Conservation (phyloP, 2,329 filamentous ascomycete species). For the Dactylellina cionopaga region DNA sequence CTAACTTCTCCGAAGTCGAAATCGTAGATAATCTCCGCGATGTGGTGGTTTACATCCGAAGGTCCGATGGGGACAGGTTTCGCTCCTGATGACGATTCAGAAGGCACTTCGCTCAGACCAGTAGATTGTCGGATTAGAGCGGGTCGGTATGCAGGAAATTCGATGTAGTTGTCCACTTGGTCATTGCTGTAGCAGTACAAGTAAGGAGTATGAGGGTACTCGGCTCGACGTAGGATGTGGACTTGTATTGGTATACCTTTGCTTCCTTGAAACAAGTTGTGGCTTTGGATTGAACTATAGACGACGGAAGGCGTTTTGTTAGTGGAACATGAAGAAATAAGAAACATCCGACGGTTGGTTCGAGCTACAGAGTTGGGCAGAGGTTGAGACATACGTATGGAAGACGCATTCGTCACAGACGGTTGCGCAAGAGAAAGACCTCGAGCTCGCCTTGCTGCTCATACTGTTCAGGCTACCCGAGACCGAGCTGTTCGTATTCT, state of each 20-base stretch:
- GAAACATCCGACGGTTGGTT: neutral
- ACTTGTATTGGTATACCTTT: slow-evolving; percentile 43
- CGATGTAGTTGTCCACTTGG: slow-evolving; percentile 49
- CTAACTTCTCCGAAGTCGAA: slow-evolving; percentile 50
- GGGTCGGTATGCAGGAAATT: slow-evolving; percentile 46
- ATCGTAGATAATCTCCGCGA: slow-evolving; percentile 50
- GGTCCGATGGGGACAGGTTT: slow-evolving; percentile 18
- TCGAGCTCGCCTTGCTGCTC: slow-evolving; percentile 49
- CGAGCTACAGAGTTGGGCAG: neutral
- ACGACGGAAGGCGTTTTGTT: neutral
- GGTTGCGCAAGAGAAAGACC: slow-evolving; percentile 44
- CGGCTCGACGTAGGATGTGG: slow-evolving; percentile 45
- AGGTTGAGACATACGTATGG: slow-evolving; percentile 36
- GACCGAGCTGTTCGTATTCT: slow-evolving; percentile 50
- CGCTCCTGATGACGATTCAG: slow-evolving; percentile 8
- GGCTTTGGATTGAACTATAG: slow-evolving; percentile 34
- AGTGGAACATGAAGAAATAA: neutral
- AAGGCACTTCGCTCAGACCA: slow-evolving; percentile 12
- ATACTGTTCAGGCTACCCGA: slow-evolving; percentile 44
- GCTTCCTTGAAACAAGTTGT: slow-evolving; percentile 46
- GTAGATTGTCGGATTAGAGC: slow-evolving; percentile 40
- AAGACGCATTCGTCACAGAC: slow-evolving; percentile 51
- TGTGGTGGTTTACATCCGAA: slow-evolving; percentile 36
- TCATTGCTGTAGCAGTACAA: slow-evolving; percentile 50
- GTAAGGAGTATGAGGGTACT: slow-evolving; percentile 49